Conservation (phyloP, 1,284 basidiomycete species). For the Macrocystidia cucumis region DNA sequence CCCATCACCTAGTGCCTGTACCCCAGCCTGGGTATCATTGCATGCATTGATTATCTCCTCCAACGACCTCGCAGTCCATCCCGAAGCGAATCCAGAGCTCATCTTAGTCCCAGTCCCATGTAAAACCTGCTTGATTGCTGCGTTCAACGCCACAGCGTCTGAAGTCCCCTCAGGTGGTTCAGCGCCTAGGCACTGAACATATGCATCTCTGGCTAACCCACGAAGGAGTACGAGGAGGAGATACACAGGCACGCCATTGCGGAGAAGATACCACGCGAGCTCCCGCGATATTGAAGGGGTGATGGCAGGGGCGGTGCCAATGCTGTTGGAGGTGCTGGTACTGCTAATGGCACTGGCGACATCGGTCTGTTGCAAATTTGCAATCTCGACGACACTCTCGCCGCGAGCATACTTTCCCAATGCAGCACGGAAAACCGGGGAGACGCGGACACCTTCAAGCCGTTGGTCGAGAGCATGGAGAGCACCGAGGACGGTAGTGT, state of each 20-base stretch:
- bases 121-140: conserved; percentile 61
- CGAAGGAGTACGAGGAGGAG: conserved; percentile 51
- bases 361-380: too few species aligned
- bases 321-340: too few species aligned
- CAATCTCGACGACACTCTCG: conserved; percentile 28
- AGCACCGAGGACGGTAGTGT: conserved; percentile 58
- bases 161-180: conserved; percentile 45
- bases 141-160: conserved; percentile 38
- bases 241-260: conserved; percentile 61
- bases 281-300: conserved; percentile 17
- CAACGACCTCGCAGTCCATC: conserved; percentile 58
- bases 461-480: conserved; percentile 52
- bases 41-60: conserved; percentile 56
- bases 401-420: conserved; percentile 49
- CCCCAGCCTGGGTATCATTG: too few species aligned
- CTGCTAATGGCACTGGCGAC: too few species aligned
- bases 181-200: conserved; percentile 39
- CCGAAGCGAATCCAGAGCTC: conserved; percentile 55
- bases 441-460: conserved; percentile 36
- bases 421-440: conserved; percentile 34
- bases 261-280: conserved; percentile 53
- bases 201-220: conserved; percentile 51
- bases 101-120: conserved; percentile 61
- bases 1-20: too few species aligned
- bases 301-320: conserved; percentile 15